Conservation (phyloP, 2,329 filamentous ascomycete species). For the Pseudodiploospora longispora region DNA sequence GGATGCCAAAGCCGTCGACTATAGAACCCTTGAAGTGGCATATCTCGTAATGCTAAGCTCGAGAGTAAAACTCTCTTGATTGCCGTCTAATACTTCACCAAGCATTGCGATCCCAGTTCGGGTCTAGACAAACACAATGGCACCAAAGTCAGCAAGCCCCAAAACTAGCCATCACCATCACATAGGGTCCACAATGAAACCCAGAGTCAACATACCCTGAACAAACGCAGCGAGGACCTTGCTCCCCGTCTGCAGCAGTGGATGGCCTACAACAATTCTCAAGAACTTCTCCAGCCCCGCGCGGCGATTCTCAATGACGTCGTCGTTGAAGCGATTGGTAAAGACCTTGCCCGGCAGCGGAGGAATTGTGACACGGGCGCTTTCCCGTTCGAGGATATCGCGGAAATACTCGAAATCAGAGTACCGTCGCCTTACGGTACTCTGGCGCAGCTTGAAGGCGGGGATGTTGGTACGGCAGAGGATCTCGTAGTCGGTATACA, state of each 20-base stretch:
- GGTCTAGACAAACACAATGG: conserved; percentile 41
- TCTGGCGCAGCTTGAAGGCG: conserved; percentile 91
- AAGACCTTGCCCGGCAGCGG: conserved; percentile 96
- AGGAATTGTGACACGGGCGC: conserved; percentile 87
- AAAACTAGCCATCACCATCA: not conserved
- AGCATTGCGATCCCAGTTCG: conserved; percentile 85
- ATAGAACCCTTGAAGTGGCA: too few species aligned
- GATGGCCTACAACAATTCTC: conserved; percentile 95
- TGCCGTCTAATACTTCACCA: conserved; percentile 48
- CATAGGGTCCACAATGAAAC: not conserved
- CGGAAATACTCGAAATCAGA: conserved; percentile 98
- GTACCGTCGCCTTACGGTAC: conserved; percentile 84
- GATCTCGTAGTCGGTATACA: conserved; percentile 99
- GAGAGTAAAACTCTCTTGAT: too few species aligned
- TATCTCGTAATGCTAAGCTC: too few species aligned
- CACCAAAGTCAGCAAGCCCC: not conserved
- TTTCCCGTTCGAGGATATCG: conserved; percentile 94
- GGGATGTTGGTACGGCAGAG: conserved; percentile 97
- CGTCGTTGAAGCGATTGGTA: conserved; percentile 94
- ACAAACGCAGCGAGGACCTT: conserved; percentile 96
- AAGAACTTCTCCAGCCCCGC: conserved; percentile 91
- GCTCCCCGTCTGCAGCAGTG: conserved; percentile 91
- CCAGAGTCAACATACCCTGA: conserved; percentile 56
- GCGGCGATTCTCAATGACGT: conserved; percentile 90
- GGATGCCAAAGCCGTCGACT: too few species aligned